Percentiles rank a stretch among this genome's conserved stretches.
Evolutionary conservation across 2,329 filamentous ascomycete species (phyloP).

Genomic region (Calonectria pseudoreteaudii): DNA sequence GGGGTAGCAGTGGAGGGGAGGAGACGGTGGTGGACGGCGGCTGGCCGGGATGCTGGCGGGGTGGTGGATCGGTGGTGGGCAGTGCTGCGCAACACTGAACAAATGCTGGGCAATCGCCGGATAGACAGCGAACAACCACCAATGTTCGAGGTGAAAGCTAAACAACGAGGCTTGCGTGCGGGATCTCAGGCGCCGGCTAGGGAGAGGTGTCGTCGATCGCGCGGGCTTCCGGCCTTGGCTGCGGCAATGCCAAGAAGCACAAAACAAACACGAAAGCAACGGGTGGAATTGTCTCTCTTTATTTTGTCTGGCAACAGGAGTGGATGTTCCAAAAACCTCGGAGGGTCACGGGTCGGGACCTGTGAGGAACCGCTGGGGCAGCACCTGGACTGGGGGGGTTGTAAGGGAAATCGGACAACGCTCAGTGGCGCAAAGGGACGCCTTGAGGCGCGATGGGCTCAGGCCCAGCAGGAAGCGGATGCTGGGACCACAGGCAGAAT

Average conservation of each 20-base stretch:
- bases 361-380: constrained; percentile 21
- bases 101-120: neutral
- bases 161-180: constrained; percentile 5
- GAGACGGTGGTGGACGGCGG: constrained; percentile 1
- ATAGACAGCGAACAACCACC: constrained; percentile 9
- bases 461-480: constrained; percentile 26
- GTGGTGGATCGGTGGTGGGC: constrained; percentile 23
- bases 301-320: neutral
- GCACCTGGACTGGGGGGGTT: constrained; percentile 8
- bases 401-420: constrained; percentile 22
- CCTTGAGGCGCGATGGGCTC: constrained; percentile 40
- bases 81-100: constrained; percentile 21
- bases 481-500: constrained; percentile 32
- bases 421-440: constrained; percentile 39
- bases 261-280: neutral
- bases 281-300: constrained; percentile 5
- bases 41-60: constrained; percentile 21
- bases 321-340: neutral
- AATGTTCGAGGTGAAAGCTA: neutral
- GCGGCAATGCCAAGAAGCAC: neutral
- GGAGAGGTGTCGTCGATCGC: neutral
- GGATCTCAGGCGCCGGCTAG: constrained; percentile 13
- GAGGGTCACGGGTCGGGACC: neutral
- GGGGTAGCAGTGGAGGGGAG: neutral
- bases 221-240: constrained; percentile 4